A percentile compares a stretch with the other conserved stretches of the same genome.
Conservation (phyloP, 2,329 filamentous ascomycete species). For the Aspergillus felis region DNA sequence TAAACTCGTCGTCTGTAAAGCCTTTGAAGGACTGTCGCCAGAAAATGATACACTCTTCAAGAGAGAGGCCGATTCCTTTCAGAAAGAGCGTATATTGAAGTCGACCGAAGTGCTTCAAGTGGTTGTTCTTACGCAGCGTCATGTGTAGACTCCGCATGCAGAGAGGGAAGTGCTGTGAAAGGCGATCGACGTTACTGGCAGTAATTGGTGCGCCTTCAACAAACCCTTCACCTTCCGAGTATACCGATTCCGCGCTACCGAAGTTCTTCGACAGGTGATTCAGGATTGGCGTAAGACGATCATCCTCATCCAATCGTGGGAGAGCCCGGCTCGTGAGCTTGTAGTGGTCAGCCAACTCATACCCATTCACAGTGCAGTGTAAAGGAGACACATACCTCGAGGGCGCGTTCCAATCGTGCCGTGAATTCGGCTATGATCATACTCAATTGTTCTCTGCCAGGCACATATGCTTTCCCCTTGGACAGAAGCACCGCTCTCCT, state of each 20-base stretch:
- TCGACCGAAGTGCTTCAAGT: conserved; percentile 89
- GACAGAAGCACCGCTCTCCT: conserved; percentile 70
- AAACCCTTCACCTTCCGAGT: conserved; percentile 62
- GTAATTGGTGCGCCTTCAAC: conserved; percentile 70
- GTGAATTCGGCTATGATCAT: conserved; percentile 89
- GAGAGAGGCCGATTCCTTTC: conserved; percentile 84
- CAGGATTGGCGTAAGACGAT: conserved; percentile 73
- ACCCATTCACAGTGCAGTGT: conserved; percentile 7
- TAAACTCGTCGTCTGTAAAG: conserved; percentile 89
- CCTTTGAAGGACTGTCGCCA: conserved; percentile 85
- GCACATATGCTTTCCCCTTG: conserved; percentile 85
- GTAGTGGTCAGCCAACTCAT: conserved; percentile 14
- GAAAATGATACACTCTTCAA: conserved; percentile 90
- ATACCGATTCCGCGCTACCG: conserved; percentile 81
- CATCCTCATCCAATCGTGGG: conserved; percentile 91
- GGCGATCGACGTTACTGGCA: conserved; percentile 72
- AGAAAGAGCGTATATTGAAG: conserved; percentile 95
- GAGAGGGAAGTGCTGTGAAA: conserved; percentile 79
- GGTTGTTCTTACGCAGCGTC: conserved; percentile 77
- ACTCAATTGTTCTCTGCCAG: conserved; percentile 77
- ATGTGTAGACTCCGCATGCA: conserved; percentile 93
- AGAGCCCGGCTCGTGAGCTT: conserved; percentile 85
- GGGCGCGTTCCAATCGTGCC: conserved; percentile 68
- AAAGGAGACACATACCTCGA: conserved; percentile 60
- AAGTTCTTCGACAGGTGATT: conserved; percentile 93